Evolutionary conservation across 306 rosid species (phyloP), one percentile per base, ranked within the genome.

Genomic region (Potentilla sterilis): DNA sequence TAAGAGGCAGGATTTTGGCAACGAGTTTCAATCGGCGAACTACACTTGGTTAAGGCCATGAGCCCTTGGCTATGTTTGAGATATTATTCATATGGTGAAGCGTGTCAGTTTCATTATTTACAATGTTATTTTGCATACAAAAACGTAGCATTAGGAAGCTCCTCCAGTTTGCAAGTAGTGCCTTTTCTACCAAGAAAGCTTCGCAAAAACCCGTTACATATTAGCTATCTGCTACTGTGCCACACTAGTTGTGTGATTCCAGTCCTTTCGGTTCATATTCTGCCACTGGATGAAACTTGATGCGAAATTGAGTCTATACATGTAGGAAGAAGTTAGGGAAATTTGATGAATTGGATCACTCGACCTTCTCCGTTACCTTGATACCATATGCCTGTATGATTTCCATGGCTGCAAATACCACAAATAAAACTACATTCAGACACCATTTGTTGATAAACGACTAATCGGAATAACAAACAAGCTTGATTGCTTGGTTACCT

Each of bases 361-460:
- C 96, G 2, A 49, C 79, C 85, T 86, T 90, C 88, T 92, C 97
- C 58, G 80, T 85, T 87, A 90, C 72, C 88, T 89, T 90, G 92
- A 95, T 85, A 28, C 99, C 99, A 76, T 87, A 90, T 16, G 99
- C 97, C 78, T 92, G 84, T 78, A 92, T 48, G 48, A 84, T 80
- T 73, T 90, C 93, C 85, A 92, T 77, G 5, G 89, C 98, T 92
- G 91, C 86, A 84, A 3, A 75, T 35, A 79, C 66, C 68, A 81
- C 34, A 78, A 64, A 35, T 14, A 15, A 28, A 28, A 73, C 28
- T 54, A 16, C 77, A 59, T 37, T 70, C 7, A 34, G 7, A 75
- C 21, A 22, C 34, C 32, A 28, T 68, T 9, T 55, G 59, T 57
- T 19, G 18, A 6, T 67, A 19, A 57, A 19, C 9, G 10, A n/a